Conservation (phyloP, 1,284 basidiomycete genomes). For the Veloboletus limbatus region DNA sequence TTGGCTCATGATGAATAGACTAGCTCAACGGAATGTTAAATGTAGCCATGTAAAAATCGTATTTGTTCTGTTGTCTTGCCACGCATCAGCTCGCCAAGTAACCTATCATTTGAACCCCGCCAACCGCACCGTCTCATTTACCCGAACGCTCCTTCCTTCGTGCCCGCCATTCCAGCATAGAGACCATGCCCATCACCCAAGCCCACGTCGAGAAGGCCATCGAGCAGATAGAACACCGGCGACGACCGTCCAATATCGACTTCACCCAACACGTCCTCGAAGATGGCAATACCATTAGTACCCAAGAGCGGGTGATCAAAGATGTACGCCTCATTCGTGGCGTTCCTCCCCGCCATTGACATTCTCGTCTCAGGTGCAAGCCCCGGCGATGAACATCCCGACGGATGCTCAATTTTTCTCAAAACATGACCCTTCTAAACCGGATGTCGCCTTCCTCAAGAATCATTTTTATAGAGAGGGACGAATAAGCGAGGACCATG, state of each 20-base stretch:
- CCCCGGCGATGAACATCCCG: constrained; percentile 89
- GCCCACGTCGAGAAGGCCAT: constrained; percentile 72
- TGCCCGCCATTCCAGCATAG: constrained; percentile 5
- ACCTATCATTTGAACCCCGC: constrained; percentile 32
- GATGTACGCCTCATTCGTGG: constrained; percentile 50
- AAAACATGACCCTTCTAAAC: constrained; percentile 78
- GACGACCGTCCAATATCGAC: constrained; percentile 71
- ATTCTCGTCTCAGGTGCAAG: constrained; percentile 69
- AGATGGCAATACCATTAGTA: constrained; percentile 83
- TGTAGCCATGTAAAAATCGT: constrained; percentile 15
- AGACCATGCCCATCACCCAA: constrained; percentile 40
- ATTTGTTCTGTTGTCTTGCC: constrained; percentile 4
- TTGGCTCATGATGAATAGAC: constrained; percentile 58
- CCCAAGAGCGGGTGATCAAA: constrained; percentile 83
- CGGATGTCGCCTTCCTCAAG: constrained; percentile 96
- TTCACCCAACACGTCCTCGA: constrained; percentile 89
- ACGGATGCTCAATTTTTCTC: constrained; percentile 94
- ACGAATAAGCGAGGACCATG: constrained; percentile 86
- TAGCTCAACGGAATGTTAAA: constrained; percentile 1
- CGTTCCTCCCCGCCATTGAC: constrained; percentile 15
- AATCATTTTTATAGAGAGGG: constrained; percentile 99
- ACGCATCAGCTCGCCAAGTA: constrained; percentile 7
- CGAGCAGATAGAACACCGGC: constrained; percentile 67
- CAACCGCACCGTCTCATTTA: constrained; percentile 13
- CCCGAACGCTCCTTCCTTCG: constrained; percentile 10